A percentile compares a stretch with the other conserved stretches of the same genome.
Conservation (phyloP, 2,329 filamentous ascomycete genomes). For the Beauveria sp. region DNA sequence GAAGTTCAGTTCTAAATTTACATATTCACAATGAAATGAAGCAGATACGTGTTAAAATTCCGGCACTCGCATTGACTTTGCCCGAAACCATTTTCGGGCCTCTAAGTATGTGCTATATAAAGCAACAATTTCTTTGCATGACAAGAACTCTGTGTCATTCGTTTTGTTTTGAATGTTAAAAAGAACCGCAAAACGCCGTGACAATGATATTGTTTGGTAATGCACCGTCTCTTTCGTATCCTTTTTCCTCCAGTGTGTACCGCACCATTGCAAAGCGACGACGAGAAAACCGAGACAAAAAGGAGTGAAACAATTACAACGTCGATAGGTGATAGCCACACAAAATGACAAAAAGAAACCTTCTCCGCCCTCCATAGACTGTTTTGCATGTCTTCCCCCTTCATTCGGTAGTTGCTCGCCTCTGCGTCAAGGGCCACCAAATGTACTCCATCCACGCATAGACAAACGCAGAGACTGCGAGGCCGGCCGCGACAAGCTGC, state of each 20-base stretch:
- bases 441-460: constrained; percentile 31
- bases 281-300: background rate
- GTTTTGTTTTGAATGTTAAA: background rate
- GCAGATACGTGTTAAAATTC: background rate
- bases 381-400: background rate
- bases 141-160: background rate
- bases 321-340: background rate
- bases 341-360: background rate
- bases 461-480: constrained; percentile 27
- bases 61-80: background rate
- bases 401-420: background rate
- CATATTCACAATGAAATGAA: background rate
- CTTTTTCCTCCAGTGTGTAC: background rate
- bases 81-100: background rate
- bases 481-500: constrained; percentile 30
- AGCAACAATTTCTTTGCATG: background rate
- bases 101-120: background rate
- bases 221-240: constrained; percentile 4
- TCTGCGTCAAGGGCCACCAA: background rate
- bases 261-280: background rate
- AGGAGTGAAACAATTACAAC: background rate
- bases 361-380: background rate
- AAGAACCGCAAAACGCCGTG: constrained; percentile 11
- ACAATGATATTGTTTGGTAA: constrained; percentile 9
- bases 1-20: background rate